A percentile compares a stretch with the other conserved stretches of the same genome.
These are phyloP conservation scores for Diaporthe helianthi DNA, from an alignment of 2,329 filamentous ascomycete genomes.

Conservation along the genomic window DNA sequence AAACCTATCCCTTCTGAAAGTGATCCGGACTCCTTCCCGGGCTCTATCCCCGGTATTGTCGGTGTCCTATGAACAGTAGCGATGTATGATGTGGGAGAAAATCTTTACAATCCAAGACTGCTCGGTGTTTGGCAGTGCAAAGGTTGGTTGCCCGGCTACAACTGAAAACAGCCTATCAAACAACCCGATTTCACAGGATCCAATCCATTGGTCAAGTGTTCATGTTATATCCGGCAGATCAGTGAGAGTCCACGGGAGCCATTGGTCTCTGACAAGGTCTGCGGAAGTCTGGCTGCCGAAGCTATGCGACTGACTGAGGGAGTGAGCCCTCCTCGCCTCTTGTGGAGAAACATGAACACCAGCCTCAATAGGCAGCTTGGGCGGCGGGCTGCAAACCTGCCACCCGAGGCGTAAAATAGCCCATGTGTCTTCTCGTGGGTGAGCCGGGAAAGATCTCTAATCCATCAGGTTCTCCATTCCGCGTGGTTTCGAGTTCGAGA, in stretches of 20 bases:
- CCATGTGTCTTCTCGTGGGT: background rate
- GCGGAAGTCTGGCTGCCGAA: conserved; percentile 9
- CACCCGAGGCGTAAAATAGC: background rate
- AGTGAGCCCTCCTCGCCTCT: background rate
- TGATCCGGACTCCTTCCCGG: background rate
- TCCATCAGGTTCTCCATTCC: conserved; percentile 51
- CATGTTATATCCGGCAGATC: background rate
- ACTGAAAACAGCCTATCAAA: background rate
- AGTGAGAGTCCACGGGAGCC: background rate
- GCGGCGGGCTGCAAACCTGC: background rate
- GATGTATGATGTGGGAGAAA: background rate
- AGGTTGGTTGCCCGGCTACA: conserved; percentile 15
- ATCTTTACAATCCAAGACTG: conserved; percentile 5
- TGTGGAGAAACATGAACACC: background rate
- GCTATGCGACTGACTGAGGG: background rate
- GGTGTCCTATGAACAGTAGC: conserved; percentile 19
- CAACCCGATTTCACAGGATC: background rate
- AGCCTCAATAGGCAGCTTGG: background rate
- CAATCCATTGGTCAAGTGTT: background rate
- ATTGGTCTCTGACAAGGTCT: conserved; percentile 9
- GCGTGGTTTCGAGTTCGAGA: conserved; percentile 50
- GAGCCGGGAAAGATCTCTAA: conserved; percentile 28
- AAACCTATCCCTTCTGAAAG: background rate
- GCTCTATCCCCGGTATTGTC: background rate
- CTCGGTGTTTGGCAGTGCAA: background rate